phyloP scores from a whole-genome alignment of 116 monocot genomes.

The Cymodocea nodosa region DNA sequence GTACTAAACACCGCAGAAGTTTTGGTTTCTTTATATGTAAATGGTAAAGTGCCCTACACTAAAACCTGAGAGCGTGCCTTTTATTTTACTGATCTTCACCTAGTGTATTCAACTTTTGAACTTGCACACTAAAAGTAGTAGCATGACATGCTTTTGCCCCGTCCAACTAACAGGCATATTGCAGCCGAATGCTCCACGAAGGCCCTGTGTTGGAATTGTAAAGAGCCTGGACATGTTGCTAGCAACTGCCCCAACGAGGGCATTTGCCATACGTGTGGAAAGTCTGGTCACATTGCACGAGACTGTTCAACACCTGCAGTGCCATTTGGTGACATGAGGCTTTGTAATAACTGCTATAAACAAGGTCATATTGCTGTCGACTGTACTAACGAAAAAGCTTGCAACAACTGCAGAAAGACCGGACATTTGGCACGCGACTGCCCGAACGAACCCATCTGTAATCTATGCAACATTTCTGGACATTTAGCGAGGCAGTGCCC shows the following conservation, averaged over 20 bases:
- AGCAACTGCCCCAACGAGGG: conserved; percentile 87
- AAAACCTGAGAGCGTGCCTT: no score
- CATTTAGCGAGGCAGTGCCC: conserved; percentile 73
- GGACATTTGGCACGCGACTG: conserved; percentile 88
- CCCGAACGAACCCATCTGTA: conserved; percentile 83
- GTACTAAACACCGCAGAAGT: no score
- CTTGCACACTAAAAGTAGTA: no score
- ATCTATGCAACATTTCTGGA: conserved; percentile 77
- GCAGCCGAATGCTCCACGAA: conserved; percentile 68
- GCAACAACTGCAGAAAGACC: conserved; percentile 90
- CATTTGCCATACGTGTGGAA: conserved; percentile 88
- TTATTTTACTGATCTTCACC: no score
- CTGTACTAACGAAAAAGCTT: conserved; percentile 92
- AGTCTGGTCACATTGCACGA: conserved; percentile 64
- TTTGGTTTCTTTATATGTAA: no score
- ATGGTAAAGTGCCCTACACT: no score
- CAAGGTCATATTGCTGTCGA: conserved; percentile 63
- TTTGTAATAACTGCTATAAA: conserved; percentile 97
- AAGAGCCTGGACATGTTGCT: conserved; percentile 82
- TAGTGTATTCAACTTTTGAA: no score
- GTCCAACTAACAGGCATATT: conserved; percentile 47
- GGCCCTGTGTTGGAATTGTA: conserved; percentile 90
- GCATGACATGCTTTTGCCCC: neutral
- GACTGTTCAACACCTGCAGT: conserved; percentile 45
- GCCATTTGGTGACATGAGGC: conserved; percentile 57